Evolutionary conservation across 2,329 filamentous ascomycete species (phyloP), one percentile per base, ranked within the genome.

Genomic region (Diaporthe eres): DNA sequence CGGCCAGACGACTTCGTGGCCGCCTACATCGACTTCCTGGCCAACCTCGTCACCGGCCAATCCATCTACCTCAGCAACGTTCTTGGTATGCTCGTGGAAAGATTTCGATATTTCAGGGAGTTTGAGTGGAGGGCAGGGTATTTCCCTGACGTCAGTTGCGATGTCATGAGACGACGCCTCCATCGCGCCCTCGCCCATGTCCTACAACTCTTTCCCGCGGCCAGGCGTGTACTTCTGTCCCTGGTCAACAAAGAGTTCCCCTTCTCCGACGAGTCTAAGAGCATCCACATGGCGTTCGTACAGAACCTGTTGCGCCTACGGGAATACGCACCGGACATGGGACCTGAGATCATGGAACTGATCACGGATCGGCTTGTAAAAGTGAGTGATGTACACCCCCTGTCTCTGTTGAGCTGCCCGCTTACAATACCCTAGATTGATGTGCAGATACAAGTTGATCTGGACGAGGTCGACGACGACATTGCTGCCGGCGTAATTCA

Each of bases 391-490:
- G 9, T 15, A 9, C 12, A 22, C 7, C 7, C 49, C 8, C 61
- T 25, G 1, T 55, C 37, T 5, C 63, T 25, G 28, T n/a, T 4
- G 19, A 19, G 31, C 49, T 51, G 51, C 13, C n/a, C n/a, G 74
- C 76, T 77, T 37, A 77, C 55, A 55, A n/a, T 39, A 4, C 25
- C 58, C 19, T 34, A 77, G 84, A 94, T 98, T 75, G 97, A 99
- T 82, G 95, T 98, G 1, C 94, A 98, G 82, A 97, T 98, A 84
- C 96, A 98, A 84, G 91, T 96, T 68, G 96, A 98, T 81, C 87
- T 98, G 80, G 95, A 98, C 77, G 96, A 98, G 80, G 87, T 98
- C 77, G 96, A 98, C 77, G 96, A 98, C 78, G 94, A 97, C 74
- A 89, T 95, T 13, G 94, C 95, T 73, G 92, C 95, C 34, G 91